A percentile compares a stretch with the other conserved stretches of the same genome.
Evolutionary conservation across 2,329 filamentous ascomycete genomes (phyloP).

Genomic region (Pestalotiopsis sp.): DNA sequence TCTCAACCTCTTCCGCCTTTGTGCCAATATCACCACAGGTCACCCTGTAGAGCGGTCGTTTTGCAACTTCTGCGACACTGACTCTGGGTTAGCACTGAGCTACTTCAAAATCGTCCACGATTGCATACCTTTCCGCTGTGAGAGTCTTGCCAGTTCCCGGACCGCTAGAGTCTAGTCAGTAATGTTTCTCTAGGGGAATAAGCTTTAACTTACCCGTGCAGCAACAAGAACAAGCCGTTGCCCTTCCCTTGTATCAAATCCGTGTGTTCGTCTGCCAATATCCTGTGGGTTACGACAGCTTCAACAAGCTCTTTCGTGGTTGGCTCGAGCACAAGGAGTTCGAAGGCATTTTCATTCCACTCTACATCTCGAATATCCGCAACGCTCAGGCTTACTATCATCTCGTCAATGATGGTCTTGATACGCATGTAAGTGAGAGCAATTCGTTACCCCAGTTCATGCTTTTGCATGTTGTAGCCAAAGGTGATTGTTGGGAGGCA

Average conservation of each 20-base stretch:
- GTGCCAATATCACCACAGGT: constrained; percentile 33
- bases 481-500: background rate
- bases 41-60: constrained; percentile 37
- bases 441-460: background rate
- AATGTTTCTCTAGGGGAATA: background rate
- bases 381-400: background rate
- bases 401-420: background rate
- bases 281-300: background rate
- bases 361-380: background rate
- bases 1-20: constrained; percentile 33
- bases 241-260: constrained; percentile 13
- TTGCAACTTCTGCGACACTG: constrained; percentile 36
- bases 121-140: background rate
- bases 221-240: constrained; percentile 2
- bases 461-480: background rate
- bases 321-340: constrained; percentile 1
- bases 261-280: background rate
- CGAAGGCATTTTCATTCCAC: constrained; percentile 14
- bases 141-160: constrained; percentile 13
- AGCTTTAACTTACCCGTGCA: background rate
- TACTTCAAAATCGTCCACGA: too few species aligned
- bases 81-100: too few species aligned
- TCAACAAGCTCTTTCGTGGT: constrained; percentile 9
- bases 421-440: background rate
- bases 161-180: background rate